phyloP scores from a whole-genome alignment of 257 asterid genomes.

The Marsdenia floribunda region DNA sequence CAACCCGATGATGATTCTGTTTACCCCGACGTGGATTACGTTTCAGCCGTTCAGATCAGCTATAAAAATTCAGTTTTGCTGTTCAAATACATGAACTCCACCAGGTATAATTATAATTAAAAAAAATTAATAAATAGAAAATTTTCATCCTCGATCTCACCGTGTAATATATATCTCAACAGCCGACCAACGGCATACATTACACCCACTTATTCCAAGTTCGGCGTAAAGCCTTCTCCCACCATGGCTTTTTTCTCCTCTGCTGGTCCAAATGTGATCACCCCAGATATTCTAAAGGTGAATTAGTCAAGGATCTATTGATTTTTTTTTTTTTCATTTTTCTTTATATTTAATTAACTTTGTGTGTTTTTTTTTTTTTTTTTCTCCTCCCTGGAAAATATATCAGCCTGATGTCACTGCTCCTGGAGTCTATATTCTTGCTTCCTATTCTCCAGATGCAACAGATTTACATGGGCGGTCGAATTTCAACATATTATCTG shows the following conservation, averaged over 20 bases:
- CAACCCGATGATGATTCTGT: conserved; percentile 19
- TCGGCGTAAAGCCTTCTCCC: conserved; percentile 48
- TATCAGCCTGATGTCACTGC: conserved; percentile 59
- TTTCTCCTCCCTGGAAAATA: no score
- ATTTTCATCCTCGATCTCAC: neutral
- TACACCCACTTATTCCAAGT: conserved; percentile 22
- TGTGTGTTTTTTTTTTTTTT: no score
- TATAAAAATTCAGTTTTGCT: conserved; percentile 41
- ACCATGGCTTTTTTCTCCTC: conserved; percentile 63
- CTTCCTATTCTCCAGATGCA: conserved; percentile 50
- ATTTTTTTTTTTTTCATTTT: neutral
- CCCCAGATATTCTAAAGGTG: conserved; percentile 69
- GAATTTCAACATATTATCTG: conserved; percentile 36
- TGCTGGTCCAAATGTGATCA: conserved; percentile 51
- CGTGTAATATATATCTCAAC: neutral
- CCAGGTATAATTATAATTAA: conserved; percentile 20
- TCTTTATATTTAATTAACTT: no score
- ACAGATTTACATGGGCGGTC: conserved; percentile 24
- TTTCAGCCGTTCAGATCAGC: conserved; percentile 50
- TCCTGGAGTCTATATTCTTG: conserved; percentile 60
- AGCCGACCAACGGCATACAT: conserved; percentile 48
- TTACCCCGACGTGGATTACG: conserved; percentile 32
- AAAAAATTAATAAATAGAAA: no score
- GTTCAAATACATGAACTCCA: conserved; percentile 34
- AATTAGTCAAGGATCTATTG: no score